Base-by-base conservation (phyloP, 148 eudicot species). In the Arctostaphylos glauca region DNA sequence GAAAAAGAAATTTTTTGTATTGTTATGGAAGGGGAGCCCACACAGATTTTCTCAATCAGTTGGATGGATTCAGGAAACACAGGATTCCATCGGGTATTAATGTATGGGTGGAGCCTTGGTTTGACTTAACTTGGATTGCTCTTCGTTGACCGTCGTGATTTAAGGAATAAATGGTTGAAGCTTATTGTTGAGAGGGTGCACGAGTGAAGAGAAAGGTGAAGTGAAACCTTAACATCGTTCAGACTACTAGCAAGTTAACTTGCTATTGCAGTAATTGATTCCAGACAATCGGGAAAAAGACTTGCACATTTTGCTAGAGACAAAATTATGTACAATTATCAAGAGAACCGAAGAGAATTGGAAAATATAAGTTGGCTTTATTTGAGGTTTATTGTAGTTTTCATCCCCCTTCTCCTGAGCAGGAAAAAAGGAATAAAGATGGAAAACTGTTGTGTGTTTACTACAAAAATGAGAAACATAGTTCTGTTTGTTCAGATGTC, bases 81-180 rank as follows among this genome's bases (percentile, higher is more conserved):
- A 23, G 72, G 43, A 31, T 67, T 67, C 16, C 25, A 5, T 67
- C 44, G 25, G 72, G 44, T 25, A 23, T 67, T 12, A 67, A 67
- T 67, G 44, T 67, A 67, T 31, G 74, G 74, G 21, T 68, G 16
- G 74, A 68, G 74, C 18, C 46, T 68, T 23, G 78, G 18, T 50
- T 21, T 75, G 5, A 75, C 43, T 50, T 50, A 23, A 25, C 76
- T 19, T 0, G 14, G 46, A 68, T 25, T 68, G 64, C 64, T 9
- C 64, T 13, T 38, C 41, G 9, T 44, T 5, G 47, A 47, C 52
- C 47, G 16, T 72, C 5, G 19, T 44, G 9, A 15, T 14, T 72
- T 38, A 46, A 72, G 50, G 18, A 72, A 72, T 43, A 46, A 72
- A 46, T 2, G 23, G 77, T 47, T 47, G 25, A 47, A 6, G 48